These are phyloP conservation scores for Rutstroemia sp. DNA, from an alignment of 2,329 filamentous ascomycete genomes.

Conservation along the genomic window DNA sequence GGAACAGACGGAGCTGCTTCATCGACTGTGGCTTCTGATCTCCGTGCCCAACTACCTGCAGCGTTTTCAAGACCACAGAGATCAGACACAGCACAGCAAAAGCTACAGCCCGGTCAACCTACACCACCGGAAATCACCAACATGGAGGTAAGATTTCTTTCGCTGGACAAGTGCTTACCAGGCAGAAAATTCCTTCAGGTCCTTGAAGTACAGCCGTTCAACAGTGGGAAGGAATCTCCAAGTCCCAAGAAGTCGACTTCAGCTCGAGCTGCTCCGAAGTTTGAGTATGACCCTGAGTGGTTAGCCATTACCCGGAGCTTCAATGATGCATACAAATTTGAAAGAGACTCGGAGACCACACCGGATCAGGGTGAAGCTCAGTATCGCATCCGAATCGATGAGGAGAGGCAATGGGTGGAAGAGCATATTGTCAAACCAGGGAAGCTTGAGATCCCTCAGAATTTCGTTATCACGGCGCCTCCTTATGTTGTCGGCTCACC, in stretches of 20 bases:
- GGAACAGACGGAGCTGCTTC: slow-evolving; percentile 11
- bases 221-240: slow-evolving; percentile 9
- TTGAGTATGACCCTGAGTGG: slow-evolving; percentile 83
- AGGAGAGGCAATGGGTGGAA: slow-evolving; percentile 72
- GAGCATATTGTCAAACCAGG: slow-evolving; percentile 58
- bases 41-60: slow-evolving; percentile 69
- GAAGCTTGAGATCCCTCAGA: slow-evolving; percentile 63
- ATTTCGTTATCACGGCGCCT: slow-evolving; percentile 73
- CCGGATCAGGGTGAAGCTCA: slow-evolving; percentile 58
- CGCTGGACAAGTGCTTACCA: slow-evolving; percentile 84
- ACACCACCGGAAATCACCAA: slow-evolving; percentile 70
- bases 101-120: slow-evolving; percentile 47
- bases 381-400: slow-evolving; percentile 61
- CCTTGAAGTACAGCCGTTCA: slow-evolving; percentile 49
- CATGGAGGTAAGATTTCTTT: slow-evolving; percentile 72
- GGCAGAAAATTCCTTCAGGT: slow-evolving; percentile 78
- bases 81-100: slow-evolving; percentile 20
- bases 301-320: slow-evolving; percentile 86
- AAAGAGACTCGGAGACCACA: slow-evolving; percentile 45
- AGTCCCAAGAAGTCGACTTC: slow-evolving; percentile 6
- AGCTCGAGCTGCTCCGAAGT: slow-evolving; percentile 18
- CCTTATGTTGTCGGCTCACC: slow-evolving; percentile 53
- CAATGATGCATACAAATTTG: slow-evolving; percentile 55
- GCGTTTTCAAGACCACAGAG: slow-evolving; percentile 48
- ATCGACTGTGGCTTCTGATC: slow-evolving; percentile 46